Conservation (phyloP, 2,329 filamentous ascomycete genomes). For the Fonsecaea nubica region DNA sequence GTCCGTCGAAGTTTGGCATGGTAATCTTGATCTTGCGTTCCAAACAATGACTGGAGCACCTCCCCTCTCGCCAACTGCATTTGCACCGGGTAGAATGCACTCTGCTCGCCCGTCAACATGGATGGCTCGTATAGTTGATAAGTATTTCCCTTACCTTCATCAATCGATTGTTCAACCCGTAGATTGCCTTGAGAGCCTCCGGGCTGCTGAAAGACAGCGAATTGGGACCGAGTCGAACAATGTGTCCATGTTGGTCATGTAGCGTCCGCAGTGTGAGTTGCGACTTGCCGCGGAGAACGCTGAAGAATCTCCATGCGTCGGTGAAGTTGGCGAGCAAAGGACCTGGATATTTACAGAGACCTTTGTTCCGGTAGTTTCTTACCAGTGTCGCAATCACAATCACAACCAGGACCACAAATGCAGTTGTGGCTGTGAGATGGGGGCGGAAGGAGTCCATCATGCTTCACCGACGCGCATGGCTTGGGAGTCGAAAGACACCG, state of each 20-base stretch:
- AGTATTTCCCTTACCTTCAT: conserved; percentile 61
- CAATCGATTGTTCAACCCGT: conserved; percentile 81
- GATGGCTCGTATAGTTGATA: neutral
- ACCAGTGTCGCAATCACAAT: no score
- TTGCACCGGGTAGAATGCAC: conserved; percentile 80
- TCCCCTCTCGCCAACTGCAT: conserved; percentile 73
- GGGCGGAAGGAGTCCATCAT: no score
- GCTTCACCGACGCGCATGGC: no score
- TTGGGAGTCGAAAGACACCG: no score
- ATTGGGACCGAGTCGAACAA: conserved; percentile 78
- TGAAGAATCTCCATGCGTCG: no score
- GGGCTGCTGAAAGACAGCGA: conserved; percentile 75
- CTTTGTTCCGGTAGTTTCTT: no score
- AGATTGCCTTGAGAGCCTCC: conserved; percentile 74
- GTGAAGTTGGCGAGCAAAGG: no score
- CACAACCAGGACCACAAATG: no score
- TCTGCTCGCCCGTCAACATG: conserved; percentile 53
- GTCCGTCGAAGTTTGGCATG: conserved; percentile 75
- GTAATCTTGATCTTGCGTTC: conserved; percentile 73
- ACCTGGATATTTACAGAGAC: conserved; percentile 58
- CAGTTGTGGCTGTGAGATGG: no score
- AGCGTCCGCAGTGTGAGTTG: conserved; percentile 46
- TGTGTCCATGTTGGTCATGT: conserved; percentile 73
- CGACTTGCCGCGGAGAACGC: no score
- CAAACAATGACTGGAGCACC: conserved; percentile 74